Conservation (phyloP, 2,329 filamentous ascomycete genomes). For the Cordyceps fumosorosea region DNA sequence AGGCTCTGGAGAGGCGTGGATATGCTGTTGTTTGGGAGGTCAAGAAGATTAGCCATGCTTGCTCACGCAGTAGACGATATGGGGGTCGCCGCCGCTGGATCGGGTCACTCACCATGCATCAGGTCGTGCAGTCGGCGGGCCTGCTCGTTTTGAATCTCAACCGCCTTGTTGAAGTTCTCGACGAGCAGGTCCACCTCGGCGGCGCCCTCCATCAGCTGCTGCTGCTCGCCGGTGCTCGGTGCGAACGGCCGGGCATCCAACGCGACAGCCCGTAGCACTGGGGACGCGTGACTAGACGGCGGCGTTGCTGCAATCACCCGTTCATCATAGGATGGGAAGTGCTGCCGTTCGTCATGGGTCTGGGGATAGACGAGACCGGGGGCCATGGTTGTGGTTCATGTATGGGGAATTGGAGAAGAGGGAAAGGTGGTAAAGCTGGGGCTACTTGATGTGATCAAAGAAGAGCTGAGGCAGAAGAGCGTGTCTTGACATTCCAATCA, state of each 20-base stretch:
- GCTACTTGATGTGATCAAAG: background rate
- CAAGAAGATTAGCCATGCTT: too few relatives aligned
- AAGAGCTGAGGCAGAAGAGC: background rate
- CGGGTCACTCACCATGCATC: background rate
- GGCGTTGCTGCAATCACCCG: background rate
- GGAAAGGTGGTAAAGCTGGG: background rate
- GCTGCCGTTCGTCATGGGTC: background rate
- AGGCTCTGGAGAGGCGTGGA: background rate
- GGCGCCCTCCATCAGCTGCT: background rate
- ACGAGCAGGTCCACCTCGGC: background rate
- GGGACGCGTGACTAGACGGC: background rate
- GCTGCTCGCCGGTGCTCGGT: background rate
- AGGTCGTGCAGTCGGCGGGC: background rate
- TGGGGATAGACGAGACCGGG: constrained; percentile 2
- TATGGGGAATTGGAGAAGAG: background rate
- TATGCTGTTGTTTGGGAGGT: background rate
- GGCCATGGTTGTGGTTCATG: background rate
- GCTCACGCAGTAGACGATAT: too few relatives aligned
- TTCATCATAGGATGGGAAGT: background rate
- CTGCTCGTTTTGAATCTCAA: background rate
- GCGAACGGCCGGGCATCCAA: background rate
- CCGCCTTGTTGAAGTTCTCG: background rate
- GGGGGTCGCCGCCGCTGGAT: too few relatives aligned
- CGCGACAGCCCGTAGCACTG: background rate
- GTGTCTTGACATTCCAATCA: background rate